Base-by-base conservation (phyloP, 805 yeast species). In the Saccharomycopsis fodiens region DNA sequence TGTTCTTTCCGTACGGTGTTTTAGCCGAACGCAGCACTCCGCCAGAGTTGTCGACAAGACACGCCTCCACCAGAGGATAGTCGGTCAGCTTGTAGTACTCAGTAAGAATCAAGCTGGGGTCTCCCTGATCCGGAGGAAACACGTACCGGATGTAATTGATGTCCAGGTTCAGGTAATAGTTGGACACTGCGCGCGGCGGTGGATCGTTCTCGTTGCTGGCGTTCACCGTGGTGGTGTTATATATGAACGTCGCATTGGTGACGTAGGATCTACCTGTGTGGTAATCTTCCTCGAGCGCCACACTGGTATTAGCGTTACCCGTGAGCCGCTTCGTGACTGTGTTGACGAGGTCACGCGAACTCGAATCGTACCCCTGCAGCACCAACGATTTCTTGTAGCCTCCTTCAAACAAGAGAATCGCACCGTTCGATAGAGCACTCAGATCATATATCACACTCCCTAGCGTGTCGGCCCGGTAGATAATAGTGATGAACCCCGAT, bases 401-500 rank as follows among this genome's bases (percentile, higher is more conserved):
- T 59, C 59, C 19, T 57, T 50, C 4, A 63, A 57, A 29, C 50
- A 57, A 39, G n/a, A 48, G 23, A 19, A 50, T 50, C 22, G 36
- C 42, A 3, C 53, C 53, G 16, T 42, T 44, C 15, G 65, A 72
- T 15, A 75, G 56, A 0, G 72, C 69, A 0, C 70, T 59, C 0
- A 70, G 60, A 44, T 67, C 70, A 44, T 67, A 63, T 8, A 69
- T 60, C 2, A 70, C 69, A n/a, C 59, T 45, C 35, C 56, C 53
- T 29, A 76, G 53, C 7, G 72, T 56, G 35, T 68, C 68, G 0
- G 79, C 77, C 41, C 67, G 62, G 61, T 76, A 62, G 1, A 75
- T 61, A 13, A 85, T 74, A 0, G 93, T 74, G 35, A 87, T 55
- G 59, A 78, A 88, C 0, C 96, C 96, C 2, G 79, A 72, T 4